Evolutionary conservation across 1,284 basidiomycete species (phyloP), one percentile per base, ranked within the genome.

Genomic region (Boletus sp.): DNA sequence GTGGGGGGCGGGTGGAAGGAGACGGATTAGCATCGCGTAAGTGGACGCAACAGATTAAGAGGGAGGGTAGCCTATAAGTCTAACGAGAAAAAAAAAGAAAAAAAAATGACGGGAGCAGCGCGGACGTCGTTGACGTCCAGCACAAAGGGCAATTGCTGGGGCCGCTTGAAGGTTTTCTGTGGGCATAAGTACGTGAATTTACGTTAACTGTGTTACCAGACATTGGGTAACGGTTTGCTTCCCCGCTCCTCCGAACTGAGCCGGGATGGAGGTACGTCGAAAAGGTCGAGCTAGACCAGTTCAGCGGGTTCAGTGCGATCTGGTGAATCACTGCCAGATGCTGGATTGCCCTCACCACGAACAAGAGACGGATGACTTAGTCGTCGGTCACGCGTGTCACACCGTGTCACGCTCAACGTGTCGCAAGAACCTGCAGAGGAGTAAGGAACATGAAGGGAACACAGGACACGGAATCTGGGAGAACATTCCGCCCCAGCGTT

Each of bases 1-100:
- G 36, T 80, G 72, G 2, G 75, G 70, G 2, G 71, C 59, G 1
- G 73, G 69, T 13, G 79, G 78, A 41, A 84, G 64, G 50, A 91
- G 76, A 58, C 79, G 78, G 53, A 91, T 79, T 50, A 84, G 71
- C 88, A 91, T 91, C 52, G 50, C 45, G 53, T 39, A 14, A 27
- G 42, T 32, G 56, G 35, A 30, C 20, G 46, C 36, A 46, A 34
- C 1, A 29, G 41, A 67, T 67, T 68, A 67, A 44, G 48, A 53
- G 17, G 32, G 12, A 40, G 19, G 27, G 34, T 65, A 66, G 47
- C 29, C 26, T 62, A 62, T n/a, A 34, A 43, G 41, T 62, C 53
- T 50, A 63, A 30, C 41, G 43, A 29, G 42, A 35, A 39, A 45
- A 30, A 42, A 44, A 45, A 22, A 44, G 23, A 45, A 34, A 44